A percentile compares a stretch with the other conserved stretches of the same genome.
phyloP scores from a whole-genome alignment of 2,329 filamentous ascomycete species.

The Chaetomium sp. region DNA sequence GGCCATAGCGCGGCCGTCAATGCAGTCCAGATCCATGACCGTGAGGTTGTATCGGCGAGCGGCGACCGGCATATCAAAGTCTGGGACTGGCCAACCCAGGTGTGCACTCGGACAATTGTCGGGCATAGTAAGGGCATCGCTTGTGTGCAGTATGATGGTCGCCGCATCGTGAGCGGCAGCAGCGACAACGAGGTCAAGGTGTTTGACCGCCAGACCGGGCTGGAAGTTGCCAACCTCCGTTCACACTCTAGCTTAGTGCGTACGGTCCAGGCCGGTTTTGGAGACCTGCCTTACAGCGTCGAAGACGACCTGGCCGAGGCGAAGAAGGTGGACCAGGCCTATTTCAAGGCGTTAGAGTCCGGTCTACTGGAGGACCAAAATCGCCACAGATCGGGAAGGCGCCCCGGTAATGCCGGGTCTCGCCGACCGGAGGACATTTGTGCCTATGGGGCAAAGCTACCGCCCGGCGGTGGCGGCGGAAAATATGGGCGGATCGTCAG shows the following conservation, averaged over 20 bases:
- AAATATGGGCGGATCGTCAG: conserved; percentile 94
- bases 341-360: conserved; percentile 62
- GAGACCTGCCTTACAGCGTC: conserved; percentile 78
- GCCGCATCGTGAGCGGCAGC: conserved; percentile 91
- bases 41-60: conserved; percentile 90
- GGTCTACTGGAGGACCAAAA: conserved; percentile 49
- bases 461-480: conserved; percentile 86
- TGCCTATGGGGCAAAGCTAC: conserved; percentile 81
- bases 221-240: conserved; percentile 84
- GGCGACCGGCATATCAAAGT: conserved; percentile 92
- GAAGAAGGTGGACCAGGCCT: conserved; percentile 70
- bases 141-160: conserved; percentile 94
- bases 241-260: conserved; percentile 85
- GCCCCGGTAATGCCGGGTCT: conserved; percentile 69
- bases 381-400: conserved; percentile 42
- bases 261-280: conserved; percentile 93
- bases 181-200: conserved; percentile 96
- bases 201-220: conserved; percentile 81
- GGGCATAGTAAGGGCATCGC: conserved; percentile 96
- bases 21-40: conserved; percentile 84
- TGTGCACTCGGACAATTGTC: conserved; percentile 74
- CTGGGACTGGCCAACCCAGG: conserved; percentile 84
- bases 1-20: conserved; percentile 94
- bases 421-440: conserved; percentile 73
- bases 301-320: conserved; percentile 75